Evolutionary conservation across 805 yeast species (phyloP), one percentile per base, ranked within the genome.

Genomic region (Saccharomycopsis sp.): DNA sequence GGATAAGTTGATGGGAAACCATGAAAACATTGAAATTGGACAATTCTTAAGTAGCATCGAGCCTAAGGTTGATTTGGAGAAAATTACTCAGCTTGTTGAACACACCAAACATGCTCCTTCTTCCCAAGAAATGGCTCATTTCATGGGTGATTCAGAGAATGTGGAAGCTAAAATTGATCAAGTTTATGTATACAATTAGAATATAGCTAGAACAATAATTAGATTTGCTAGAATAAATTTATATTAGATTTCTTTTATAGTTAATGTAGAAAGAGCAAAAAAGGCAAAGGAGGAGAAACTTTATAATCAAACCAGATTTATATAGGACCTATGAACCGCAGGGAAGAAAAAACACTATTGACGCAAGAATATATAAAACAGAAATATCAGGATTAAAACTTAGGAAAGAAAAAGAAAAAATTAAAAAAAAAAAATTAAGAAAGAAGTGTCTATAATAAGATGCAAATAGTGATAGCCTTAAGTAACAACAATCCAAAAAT

Each of bases 1-100:
- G 45, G 60, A 70, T 17, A 67, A 74, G 8, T 66, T 88, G 44
- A 72, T 72, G 24, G 97, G 97, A 4, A 84, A 81, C 61, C 85
- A 77, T 57, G 97, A 89, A 64, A 89, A 90, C 63, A 86, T 70
- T 33, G 96, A 86, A 54, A 74, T 89, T 49, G 96, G 96, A 3
- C 58, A 67, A 21, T 85, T 81, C 59, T 71, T 88, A 80, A 83
- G 34, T 11, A n/a, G 21, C 4, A 17, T 40, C 6, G 41, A 11
- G 14, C 40, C 41, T 13, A 5, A 26, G 5, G 65, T 73, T 6
- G 67, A 75, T 55, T 65, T 82, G 54, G 53, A 54, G 0, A 51
- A 68, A 23, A 68, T 82, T 2, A 78, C 85, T 1, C 60, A 68
- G 22, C 48, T 66, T 58, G 56, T 82, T 37, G 64, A 68, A 45